These are phyloP conservation scores for Gastrodia elata DNA, from an alignment of 106 monocot genomes.

Conservation along the genomic window DNA sequence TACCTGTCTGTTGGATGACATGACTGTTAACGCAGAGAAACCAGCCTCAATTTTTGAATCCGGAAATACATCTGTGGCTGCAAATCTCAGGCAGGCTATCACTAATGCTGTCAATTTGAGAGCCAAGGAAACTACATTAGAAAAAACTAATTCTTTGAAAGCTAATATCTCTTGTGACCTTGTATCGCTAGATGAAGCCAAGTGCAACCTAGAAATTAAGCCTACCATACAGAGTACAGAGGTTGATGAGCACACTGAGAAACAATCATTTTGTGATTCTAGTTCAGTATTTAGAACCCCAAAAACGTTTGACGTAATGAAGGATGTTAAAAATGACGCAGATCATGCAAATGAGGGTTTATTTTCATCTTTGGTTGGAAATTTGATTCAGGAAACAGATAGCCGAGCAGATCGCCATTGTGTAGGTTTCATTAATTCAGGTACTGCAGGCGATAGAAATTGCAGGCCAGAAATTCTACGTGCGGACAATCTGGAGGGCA, in stretches of 20 bases:
- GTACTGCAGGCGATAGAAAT: neutral
- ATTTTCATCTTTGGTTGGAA: conserved; percentile 1
- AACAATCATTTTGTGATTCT: conserved; percentile 7
- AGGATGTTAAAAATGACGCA: conserved; percentile 5
- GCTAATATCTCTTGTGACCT: neutral
- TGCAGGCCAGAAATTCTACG: conserved; percentile 1
- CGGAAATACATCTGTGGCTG: neutral
- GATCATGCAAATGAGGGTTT: conserved; percentile 11
- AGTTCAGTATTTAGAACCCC: conserved; percentile 7
- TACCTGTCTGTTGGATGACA: conserved; percentile 1
- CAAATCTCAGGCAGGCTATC: neutral
- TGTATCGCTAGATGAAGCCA: neutral
- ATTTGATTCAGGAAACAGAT: conserved; percentile 6
- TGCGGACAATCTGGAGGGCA: neutral
- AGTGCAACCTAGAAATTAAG: conserved; percentile 7
- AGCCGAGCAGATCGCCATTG: neutral
- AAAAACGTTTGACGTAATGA: conserved; percentile 6
- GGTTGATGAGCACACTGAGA: neutral
- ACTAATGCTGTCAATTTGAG: neutral
- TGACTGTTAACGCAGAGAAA: neutral
- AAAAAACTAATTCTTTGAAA: neutral
- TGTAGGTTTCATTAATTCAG: neutral
- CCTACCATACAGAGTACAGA: conserved; percentile 5
- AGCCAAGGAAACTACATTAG: neutral
- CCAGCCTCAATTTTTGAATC: neutral